Percentiles rank a stretch among this genome's conserved stretches.
These are phyloP conservation scores for Calonectria pteridis DNA, from an alignment of 2,329 filamentous ascomycete genomes.

Conservation along the genomic window DNA sequence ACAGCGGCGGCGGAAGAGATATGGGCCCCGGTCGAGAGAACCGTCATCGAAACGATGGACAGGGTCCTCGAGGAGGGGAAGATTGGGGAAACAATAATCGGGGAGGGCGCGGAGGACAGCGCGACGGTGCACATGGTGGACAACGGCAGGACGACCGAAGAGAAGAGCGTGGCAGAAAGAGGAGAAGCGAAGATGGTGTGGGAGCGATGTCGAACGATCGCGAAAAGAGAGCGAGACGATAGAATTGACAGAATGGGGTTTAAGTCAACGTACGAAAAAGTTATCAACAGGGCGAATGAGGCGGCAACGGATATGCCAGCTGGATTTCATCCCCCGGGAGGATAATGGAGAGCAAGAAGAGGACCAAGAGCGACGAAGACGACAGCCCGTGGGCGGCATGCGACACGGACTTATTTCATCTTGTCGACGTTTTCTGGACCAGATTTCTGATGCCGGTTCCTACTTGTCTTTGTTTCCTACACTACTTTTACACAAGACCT, in stretches of 20 bases:
- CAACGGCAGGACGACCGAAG: conserved; percentile 49
- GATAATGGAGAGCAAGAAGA: conserved; percentile 15
- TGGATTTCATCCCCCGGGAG: not conserved
- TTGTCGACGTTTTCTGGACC: conserved; percentile 21
- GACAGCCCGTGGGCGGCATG: conserved; percentile 6
- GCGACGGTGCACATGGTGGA: conserved; percentile 39
- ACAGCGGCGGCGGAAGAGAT: conserved; percentile 40
- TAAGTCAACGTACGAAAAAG: conserved; percentile 31
- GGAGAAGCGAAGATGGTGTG: conserved; percentile 63
- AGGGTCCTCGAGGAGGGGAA: conserved; percentile 43
- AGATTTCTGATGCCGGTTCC: conserved; percentile 4
- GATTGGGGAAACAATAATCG: conserved; percentile 52
- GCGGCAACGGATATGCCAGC: conserved; percentile 1
- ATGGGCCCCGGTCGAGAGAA: conserved; percentile 47
- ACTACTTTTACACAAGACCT: conserved; percentile 16
- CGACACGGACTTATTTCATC: conserved; percentile 17
- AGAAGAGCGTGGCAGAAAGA: conserved; percentile 54
- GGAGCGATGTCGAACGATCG: conserved; percentile 56
- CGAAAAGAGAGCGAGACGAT: conserved; percentile 68
- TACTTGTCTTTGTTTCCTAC: conserved; percentile 14
- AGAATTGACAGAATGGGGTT: conserved; percentile 36
- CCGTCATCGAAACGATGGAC: conserved; percentile 48
- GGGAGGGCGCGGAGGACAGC: conserved; percentile 52
- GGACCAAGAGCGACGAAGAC: conserved; percentile 17
- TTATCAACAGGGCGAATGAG: not conserved